Conservation (phyloP, 495 filamentous ascomycete species). For the Aspergillus ellipticus region DNA sequence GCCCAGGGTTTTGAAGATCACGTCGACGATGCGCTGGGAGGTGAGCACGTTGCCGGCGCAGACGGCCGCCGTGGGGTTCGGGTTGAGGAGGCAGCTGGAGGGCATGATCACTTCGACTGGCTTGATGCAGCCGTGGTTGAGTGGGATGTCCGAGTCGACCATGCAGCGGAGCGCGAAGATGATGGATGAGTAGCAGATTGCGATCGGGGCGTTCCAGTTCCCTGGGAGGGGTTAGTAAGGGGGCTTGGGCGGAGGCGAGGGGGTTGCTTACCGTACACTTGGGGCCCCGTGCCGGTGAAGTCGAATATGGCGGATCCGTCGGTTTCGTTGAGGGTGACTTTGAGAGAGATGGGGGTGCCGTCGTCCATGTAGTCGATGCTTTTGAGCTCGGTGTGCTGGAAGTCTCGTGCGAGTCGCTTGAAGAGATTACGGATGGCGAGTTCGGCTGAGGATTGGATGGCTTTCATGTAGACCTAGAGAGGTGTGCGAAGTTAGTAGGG, state of each 20-base stretch:
- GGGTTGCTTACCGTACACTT: slow-evolving; percentile 59
- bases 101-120: slow-evolving; percentile 88
- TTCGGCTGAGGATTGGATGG: background rate
- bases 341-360: background rate
- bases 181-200: slow-evolving; percentile 90
- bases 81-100: slow-evolving; percentile 74
- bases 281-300: slow-evolving; percentile 78
- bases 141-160: slow-evolving; percentile 88
- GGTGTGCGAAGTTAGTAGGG: no score
- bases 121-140: slow-evolving; percentile 92
- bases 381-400: background rate
- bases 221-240: slow-evolving; percentile 26
- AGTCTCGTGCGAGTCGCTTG: background rate
- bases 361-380: background rate
- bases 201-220: slow-evolving; percentile 92
- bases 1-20: slow-evolving; percentile 85
- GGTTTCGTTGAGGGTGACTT: background rate
- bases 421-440: background rate
- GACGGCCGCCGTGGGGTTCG: slow-evolving; percentile 83
- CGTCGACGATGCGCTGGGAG: slow-evolving; percentile 86
- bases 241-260: no score
- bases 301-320: slow-evolving; percentile 69
- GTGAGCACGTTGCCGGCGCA: slow-evolving; percentile 89
- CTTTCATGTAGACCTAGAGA: background rate
- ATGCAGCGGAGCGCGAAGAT: slow-evolving; percentile 95